Base-by-base conservation (phyloP, 1,139 yeast species). In the Debaryomycetaceae sp. region DNA sequence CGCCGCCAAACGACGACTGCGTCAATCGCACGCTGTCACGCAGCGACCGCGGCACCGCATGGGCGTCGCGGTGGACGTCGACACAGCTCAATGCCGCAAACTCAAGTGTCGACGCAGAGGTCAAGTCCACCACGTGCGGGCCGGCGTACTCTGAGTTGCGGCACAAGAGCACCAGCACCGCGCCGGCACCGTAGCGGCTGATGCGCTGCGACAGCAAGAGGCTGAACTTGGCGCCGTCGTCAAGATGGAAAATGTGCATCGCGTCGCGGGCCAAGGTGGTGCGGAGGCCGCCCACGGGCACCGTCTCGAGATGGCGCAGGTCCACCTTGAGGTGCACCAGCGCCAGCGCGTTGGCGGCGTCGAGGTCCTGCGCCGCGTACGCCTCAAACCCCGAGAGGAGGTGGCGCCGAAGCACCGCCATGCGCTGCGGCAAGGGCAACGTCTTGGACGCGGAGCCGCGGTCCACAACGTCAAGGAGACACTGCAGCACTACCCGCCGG, bases 331-430 rank as follows among this genome's bases (percentile, higher is more conserved):
- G n/a, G n/a, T n/a, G n/a, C n/a, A n/a, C n/a, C n/a, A n/a, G n/a
- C n/a, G n/a, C n/a, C n/a, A n/a, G n/a, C n/a, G n/a, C n/a, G n/a
- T 6, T 35, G 23, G 39, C 40, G n/a, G 48, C 35, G 25, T 38
- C 40, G 18, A 42, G 40, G 32, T 65, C 68, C 21, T 53, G 52
- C 2, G 39, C 28, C 0, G 58, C 45, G 29, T 53, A 49, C 3
- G 56, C 53, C 41, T 79, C 85, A 44, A 78, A 71, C 0, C 86
- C 88, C 2, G 84, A 62, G 15, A 83, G 56, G 10, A 83, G 63
- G 28, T 56, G 46, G 24, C 56, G 53, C 36, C 75, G 61, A 42
- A 84, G 74, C 0, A 72, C 52, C 1, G 53, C 40, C 83, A 88
- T 78, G 49, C 96, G 65, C 22, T 64, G 55, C 0, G 52, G 43